These are phyloP conservation scores for Phytomonas sp. DNA, from an alignment of 208 protist species.

Conservation along the genomic window DNA sequence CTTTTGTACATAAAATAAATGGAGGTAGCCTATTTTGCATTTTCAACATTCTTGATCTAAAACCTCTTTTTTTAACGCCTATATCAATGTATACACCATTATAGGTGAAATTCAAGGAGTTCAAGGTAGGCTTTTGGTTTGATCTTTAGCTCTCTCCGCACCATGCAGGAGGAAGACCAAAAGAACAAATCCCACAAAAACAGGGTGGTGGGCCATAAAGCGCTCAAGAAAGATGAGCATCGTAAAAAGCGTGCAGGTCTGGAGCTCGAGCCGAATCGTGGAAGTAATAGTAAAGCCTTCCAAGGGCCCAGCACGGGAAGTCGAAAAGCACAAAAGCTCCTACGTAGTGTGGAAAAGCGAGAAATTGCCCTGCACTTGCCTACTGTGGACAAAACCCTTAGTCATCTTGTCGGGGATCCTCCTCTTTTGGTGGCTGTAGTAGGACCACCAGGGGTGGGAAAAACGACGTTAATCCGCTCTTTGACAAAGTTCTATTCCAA, in stretches of 20 bases:
- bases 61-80: no score
- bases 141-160: neutral
- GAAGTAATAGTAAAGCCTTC: slow-evolving; percentile 91
- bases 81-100: no score
- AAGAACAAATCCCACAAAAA: slow-evolving; percentile 86
- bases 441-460: slow-evolving; percentile 94
- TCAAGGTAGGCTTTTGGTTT: neutral
- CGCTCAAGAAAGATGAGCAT: slow-evolving; percentile 72
- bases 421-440: slow-evolving; percentile 95
- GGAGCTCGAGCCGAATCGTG: slow-evolving; percentile 85
- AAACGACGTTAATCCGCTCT: slow-evolving; percentile 96
- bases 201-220: slow-evolving; percentile 81
- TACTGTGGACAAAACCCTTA: slow-evolving; percentile 79
- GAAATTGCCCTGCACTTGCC: slow-evolving; percentile 79
- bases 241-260: slow-evolving; percentile 87
- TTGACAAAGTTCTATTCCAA: slow-evolving; percentile 98
- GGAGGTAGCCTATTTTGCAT: no score
- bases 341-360: slow-evolving; percentile 80
- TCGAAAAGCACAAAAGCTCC: slow-evolving; percentile 76
- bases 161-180: slow-evolving; percentile 56
- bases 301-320: slow-evolving; percentile 46
- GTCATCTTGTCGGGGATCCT: slow-evolving; percentile 75
- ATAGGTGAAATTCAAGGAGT: neutral
- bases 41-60: no score
- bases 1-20: no score